Conservation (phyloP, 805 yeast species). For the Starmerella sp. region DNA sequence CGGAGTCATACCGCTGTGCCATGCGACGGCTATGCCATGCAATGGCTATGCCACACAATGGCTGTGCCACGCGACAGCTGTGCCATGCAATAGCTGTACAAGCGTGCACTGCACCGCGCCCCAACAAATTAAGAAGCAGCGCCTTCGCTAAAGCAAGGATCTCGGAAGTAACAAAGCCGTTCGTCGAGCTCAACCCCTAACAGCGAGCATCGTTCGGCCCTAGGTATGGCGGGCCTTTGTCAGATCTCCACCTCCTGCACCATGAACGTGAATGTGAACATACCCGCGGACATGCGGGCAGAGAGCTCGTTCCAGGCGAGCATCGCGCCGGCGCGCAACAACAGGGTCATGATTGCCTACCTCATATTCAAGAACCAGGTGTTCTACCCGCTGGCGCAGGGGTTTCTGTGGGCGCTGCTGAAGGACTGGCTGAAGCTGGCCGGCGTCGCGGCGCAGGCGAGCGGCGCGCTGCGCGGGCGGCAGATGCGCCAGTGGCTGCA, state of each 20-base stretch:
- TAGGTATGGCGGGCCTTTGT: neutral
- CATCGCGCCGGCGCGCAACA: conserved; percentile 28
- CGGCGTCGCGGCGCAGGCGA: conserved; percentile 9
- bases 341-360: conserved; percentile 19
- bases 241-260: neutral
- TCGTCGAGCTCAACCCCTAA: no score
- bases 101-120: no score
- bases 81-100: no score
- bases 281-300: conserved; percentile 24
- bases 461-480: conserved; percentile 16
- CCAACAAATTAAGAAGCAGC: no score
- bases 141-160: no score
- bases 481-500: conserved; percentile 12
- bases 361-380: conserved; percentile 29
- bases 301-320: conserved; percentile 26
- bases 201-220: no score
- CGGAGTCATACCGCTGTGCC: no score
- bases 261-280: neutral
- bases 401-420: conserved; percentile 28
- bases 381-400: conserved; percentile 28
- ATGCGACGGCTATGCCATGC: no score
- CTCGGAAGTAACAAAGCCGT: no score
- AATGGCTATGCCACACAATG: no score
- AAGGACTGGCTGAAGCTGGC: conserved; percentile 21
- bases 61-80: no score